Conservation (phyloP, 2,329 filamentous ascomycete species). For the Botryotinia globosa region DNA sequence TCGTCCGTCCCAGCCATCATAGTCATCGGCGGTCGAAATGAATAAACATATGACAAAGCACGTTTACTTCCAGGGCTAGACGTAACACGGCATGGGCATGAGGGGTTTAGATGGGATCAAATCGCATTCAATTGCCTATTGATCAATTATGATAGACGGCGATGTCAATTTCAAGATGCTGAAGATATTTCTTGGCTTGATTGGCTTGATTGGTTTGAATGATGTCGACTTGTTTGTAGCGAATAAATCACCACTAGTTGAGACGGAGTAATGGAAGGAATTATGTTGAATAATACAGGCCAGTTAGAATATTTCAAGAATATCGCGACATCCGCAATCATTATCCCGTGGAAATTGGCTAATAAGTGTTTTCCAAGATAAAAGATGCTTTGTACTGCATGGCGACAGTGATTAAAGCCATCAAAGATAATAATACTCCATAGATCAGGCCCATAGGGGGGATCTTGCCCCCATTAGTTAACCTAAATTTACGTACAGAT, state of each 20-base stretch:
- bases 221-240: not conserved
- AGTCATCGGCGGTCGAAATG: constrained; percentile 18
- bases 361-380: not conserved
- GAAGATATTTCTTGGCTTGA: constrained; percentile 11
- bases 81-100: constrained; percentile 34
- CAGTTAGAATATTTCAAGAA: constrained; percentile 9
- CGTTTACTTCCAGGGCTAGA: constrained; percentile 23
- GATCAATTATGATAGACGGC: constrained; percentile 16
- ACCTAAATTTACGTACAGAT: not conserved
- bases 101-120: constrained; percentile 2
- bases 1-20: constrained; percentile 14
- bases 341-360: not conserved
- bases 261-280: not conserved
- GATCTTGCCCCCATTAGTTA: not conserved
- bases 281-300: not conserved
- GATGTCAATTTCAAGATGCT: constrained; percentile 13
- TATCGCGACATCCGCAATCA: constrained; percentile 17
- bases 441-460: not conserved
- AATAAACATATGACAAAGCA: constrained; percentile 37
- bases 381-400: not conserved
- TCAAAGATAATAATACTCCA: not conserved
- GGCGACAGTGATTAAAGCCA: not conserved
- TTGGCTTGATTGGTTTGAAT: not conserved
- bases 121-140: not conserved
- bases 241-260: not conserved